Percentiles rank a stretch among this genome's conserved stretches.
Evolutionary conservation across 2,329 filamentous ascomycete genomes (phyloP).

Genomic region (Fusarium bactridioides): DNA sequence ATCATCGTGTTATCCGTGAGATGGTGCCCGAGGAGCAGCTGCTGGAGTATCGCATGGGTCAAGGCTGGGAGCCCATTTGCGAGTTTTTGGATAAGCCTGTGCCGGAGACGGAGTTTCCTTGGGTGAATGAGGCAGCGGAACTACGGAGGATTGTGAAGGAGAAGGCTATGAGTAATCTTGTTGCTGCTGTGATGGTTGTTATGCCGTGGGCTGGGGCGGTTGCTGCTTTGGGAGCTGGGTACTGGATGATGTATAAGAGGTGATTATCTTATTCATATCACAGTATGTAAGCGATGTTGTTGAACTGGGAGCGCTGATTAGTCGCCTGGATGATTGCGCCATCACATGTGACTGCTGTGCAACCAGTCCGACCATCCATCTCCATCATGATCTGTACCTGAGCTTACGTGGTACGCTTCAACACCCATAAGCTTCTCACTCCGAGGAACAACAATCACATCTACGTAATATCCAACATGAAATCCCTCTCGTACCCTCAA

Average conservation of each 20-base stretch:
- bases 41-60: slow-evolving; percentile 44
- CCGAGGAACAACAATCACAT: neutral
- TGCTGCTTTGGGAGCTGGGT: slow-evolving; percentile 11
- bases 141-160: slow-evolving; percentile 11
- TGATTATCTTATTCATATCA: neutral
- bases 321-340: neutral
- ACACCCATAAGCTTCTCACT: neutral
- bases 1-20: slow-evolving; percentile 42
- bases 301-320: neutral
- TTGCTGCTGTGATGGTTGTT: neutral
- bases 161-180: slow-evolving; percentile 11
- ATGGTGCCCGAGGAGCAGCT: slow-evolving; percentile 38
- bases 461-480: neutral
- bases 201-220: slow-evolving; percentile 30
- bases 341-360: neutral
- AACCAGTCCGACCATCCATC: neutral
- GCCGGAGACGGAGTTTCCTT: slow-evolving; percentile 44
- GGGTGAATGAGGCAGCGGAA: slow-evolving; percentile 43
- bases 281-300: neutral
- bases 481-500: neutral
- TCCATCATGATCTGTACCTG: neutral
- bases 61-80: slow-evolving; percentile 50
- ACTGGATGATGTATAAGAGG: slow-evolving; percentile 7
- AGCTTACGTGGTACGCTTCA: neutral
- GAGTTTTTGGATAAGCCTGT: slow-evolving; percentile 46